These are phyloP conservation scores for Wallacemonas collosoma DNA, from an alignment of 208 protist species.

Conservation along the genomic window DNA sequence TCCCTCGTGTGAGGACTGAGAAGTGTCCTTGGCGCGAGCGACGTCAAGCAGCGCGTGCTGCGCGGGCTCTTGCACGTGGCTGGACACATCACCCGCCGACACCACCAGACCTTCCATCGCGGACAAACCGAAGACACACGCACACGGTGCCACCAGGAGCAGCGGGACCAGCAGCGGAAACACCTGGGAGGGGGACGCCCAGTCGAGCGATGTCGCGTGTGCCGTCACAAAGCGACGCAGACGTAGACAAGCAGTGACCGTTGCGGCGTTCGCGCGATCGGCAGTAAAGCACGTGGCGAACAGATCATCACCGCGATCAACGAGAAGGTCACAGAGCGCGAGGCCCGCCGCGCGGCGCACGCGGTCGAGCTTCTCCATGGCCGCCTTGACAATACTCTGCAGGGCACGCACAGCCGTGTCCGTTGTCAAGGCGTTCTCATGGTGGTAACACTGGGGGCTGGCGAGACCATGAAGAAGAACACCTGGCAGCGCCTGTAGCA, in stretches of 20 bases:
- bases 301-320: constrained; percentile 15
- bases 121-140: constrained; percentile 40
- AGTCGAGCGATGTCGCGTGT: constrained; percentile 18
- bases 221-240: background rate
- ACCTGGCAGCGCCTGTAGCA: constrained; percentile 63
- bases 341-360: constrained; percentile 67
- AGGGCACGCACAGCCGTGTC: constrained; percentile 33
- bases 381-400: constrained; percentile 72
- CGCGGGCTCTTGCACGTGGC: constrained; percentile 74
- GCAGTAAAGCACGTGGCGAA: no score
- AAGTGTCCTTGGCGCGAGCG: constrained; percentile 24
- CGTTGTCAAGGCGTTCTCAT: constrained; percentile 10
- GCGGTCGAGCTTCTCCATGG: constrained; percentile 93
- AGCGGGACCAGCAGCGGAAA: constrained; percentile 45
- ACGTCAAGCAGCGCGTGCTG: constrained; percentile 56
- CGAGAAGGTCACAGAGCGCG: constrained; percentile 44
- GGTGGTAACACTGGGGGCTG: no score
- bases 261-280: no score
- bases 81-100: constrained; percentile 83
- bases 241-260: background rate
- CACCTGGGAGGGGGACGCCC: constrained; percentile 42
- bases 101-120: constrained; percentile 85
- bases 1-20: no score
- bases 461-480: constrained; percentile 51
- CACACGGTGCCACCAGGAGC: constrained; percentile 43